Evolutionary conservation across 495 filamentous ascomycete genomes (phyloP), one percentile per base, ranked within the genome.

Genomic region (Parathielavia appendiculata): DNA sequence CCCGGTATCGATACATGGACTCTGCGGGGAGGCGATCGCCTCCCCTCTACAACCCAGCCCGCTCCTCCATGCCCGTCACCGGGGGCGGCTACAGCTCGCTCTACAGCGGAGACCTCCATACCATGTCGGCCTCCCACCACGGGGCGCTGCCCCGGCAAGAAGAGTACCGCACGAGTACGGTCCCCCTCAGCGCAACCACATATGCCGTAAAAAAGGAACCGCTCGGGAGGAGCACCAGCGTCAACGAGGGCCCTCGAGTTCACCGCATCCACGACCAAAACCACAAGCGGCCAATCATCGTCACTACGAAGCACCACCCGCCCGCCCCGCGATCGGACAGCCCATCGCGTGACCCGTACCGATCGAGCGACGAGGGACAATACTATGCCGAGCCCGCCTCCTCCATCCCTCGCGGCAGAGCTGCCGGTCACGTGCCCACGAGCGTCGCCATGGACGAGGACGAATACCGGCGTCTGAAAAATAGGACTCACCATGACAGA

Each of bases 381-480:
- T 81, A 78, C 67, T 79, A 78, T 58, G 60, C 77, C 26, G 69
- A 75, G 65, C 80, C 80, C 1, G 79, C 79, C 19, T 75, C 75
- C 16, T 81, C 80, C 39, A 73, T 75, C 16, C 56, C 58, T 36
- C 74, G 70, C 23, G 60, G 69, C 36, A 70, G 75, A 57, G 60
- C 45, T 59, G 60, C 53, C 57, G 60, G 46, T 10, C 61, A 59
- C 34, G 58, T 46, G 11, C 62, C 61, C 11, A 70, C 71, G 13
- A 72, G 70, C 59, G 69, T 71, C 41, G 60, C 67, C 8, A 55
- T 77, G 35, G 73, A 75, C 51, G 69, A 73, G 34, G 77, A 78
- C 19, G 77, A 80, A 54, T 73, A 71, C 40, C 65, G 61, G 12
- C 73, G 77, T 17, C 63, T 77, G 39, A 69, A 70, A 38, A 76